Conservation (phyloP, 1,284 basidiomycete species). For the Ceratobasidium papillatum region DNA sequence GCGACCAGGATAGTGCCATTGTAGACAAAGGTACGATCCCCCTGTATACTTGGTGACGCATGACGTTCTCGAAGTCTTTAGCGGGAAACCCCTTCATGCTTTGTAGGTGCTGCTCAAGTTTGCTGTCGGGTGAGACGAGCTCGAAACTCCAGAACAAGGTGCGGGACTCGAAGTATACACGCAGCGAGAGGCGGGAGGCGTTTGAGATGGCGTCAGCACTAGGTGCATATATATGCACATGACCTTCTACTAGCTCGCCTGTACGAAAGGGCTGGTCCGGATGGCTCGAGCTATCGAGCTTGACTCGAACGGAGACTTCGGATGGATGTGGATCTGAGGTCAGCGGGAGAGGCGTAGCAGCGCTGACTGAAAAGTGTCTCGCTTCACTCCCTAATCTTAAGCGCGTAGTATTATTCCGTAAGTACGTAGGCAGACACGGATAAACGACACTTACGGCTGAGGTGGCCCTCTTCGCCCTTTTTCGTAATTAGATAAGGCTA, state of each 20-base stretch:
- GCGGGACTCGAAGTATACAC: slow-evolving; percentile 32
- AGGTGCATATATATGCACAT: slow-evolving; percentile 18
- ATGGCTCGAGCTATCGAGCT: slow-evolving; percentile 18
- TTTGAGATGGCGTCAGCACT: not conserved
- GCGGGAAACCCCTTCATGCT: not conserved
- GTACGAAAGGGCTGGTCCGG: slow-evolving; percentile 9
- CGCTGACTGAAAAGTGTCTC: slow-evolving; percentile 31
- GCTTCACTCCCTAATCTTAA: slow-evolving; percentile 9
- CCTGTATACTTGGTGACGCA: slow-evolving; percentile 27
- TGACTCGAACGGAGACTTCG: slow-evolving; percentile 14
- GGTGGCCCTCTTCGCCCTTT: not conserved
- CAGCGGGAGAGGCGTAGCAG: slow-evolving; percentile 14
- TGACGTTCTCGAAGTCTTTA: slow-evolving; percentile 12
- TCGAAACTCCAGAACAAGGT: slow-evolving; percentile 29
- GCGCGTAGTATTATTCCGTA: not conserved
- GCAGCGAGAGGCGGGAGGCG: slow-evolving; percentile 3
- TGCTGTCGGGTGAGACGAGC: not conserved
- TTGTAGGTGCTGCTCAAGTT: not conserved
- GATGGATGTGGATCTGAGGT: slow-evolving; percentile 22
- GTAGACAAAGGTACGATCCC: not conserved
- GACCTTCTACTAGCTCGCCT: slow-evolving; percentile 17
- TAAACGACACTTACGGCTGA: not conserved
- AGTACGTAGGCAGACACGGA: not conserved
- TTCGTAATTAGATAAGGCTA: not conserved
- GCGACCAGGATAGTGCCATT: slow-evolving; percentile 5